These are phyloP conservation scores for Colletotrichum viniferum DNA, from an alignment of 2,329 filamentous ascomycete genomes.

Conservation along the genomic window DNA sequence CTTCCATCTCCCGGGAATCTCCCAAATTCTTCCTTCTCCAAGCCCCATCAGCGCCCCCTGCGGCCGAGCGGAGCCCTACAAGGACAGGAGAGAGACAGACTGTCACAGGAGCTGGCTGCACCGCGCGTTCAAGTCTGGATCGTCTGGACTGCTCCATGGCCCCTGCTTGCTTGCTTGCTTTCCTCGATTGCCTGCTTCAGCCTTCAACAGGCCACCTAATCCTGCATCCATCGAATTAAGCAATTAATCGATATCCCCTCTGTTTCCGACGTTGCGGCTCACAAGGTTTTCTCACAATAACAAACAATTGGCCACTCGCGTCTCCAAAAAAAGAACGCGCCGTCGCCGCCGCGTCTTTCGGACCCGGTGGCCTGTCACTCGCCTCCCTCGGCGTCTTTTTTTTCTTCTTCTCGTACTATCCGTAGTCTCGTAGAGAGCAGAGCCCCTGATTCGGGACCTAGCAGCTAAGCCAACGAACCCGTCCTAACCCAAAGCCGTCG, in stretches of 20 bases:
- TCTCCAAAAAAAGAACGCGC: background rate
- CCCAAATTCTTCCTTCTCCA: background rate
- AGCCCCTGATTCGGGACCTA: background rate
- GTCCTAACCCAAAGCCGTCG: background rate
- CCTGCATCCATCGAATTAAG: background rate
- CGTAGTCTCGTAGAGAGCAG: background rate
- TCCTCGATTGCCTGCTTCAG: too few species aligned
- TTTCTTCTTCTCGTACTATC: background rate
- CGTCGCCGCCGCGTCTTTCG: background rate
- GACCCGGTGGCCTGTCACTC: background rate
- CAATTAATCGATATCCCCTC: background rate
- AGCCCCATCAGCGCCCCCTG: constrained; percentile 5
- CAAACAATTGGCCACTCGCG: background rate
- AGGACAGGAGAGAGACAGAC: constrained; percentile 14
- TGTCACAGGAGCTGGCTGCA: constrained; percentile 10
- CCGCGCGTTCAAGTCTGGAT: constrained; percentile 16
- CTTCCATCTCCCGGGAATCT: background rate
- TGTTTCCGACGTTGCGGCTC: background rate
- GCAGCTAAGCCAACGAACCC: background rate
- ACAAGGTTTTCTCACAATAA: background rate
- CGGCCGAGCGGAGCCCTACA: constrained; percentile 13
- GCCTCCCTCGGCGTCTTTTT: background rate
- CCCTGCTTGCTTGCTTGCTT: background rate
- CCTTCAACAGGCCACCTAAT: constrained; percentile 1
- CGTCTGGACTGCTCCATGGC: background rate